Evolutionary conservation across 2,329 filamentous ascomycete genomes (phyloP).

Genomic region (Sclerotinia spermophila): DNA sequence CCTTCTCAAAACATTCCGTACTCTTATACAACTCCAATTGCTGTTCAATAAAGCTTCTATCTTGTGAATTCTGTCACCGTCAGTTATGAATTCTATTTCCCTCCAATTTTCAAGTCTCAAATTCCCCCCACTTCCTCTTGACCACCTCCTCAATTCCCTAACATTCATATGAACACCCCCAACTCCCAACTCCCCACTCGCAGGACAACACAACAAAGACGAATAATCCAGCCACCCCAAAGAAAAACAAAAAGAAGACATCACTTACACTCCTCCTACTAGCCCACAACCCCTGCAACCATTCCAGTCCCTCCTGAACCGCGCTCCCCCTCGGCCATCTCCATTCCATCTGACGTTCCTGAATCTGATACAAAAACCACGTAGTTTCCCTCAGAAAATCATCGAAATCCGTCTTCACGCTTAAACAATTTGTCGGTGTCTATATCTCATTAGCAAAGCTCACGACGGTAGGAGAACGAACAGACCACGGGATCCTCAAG

Average conservation of each 20-base stretch:
- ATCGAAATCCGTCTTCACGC: conserved; percentile 30
- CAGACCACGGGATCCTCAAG: not conserved
- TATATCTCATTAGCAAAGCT: conserved; percentile 1
- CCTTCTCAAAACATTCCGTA: conserved; percentile 33
- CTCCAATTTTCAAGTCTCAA: not conserved
- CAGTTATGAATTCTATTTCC: not conserved
- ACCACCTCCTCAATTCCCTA: not conserved
- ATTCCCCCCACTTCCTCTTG: not conserved
- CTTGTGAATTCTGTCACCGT: conserved; percentile 32
- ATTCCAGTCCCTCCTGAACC: conserved; percentile 29
- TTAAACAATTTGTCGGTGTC: conserved; percentile 18
- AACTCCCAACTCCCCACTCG: not conserved
- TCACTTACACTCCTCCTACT: conserved; percentile 34
- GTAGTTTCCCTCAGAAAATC: conserved; percentile 31
- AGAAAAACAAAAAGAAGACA: conserved; percentile 6
- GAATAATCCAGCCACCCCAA: not conserved
- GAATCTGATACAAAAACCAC: conserved; percentile 31
- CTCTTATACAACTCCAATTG: conserved; percentile 32
- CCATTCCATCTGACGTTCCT: conserved; percentile 31
- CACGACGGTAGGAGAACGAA: not conserved
- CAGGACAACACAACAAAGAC: not conserved
- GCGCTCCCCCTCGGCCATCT: conserved; percentile 25
- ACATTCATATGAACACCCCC: not conserved
- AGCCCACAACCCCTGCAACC: conserved; percentile 37
- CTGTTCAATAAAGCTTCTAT: conserved; percentile 38